These are phyloP conservation scores for Cylindrotheca fusiformis DNA, from an alignment of 108 stramenopile genomes.

Conservation along the genomic window DNA sequence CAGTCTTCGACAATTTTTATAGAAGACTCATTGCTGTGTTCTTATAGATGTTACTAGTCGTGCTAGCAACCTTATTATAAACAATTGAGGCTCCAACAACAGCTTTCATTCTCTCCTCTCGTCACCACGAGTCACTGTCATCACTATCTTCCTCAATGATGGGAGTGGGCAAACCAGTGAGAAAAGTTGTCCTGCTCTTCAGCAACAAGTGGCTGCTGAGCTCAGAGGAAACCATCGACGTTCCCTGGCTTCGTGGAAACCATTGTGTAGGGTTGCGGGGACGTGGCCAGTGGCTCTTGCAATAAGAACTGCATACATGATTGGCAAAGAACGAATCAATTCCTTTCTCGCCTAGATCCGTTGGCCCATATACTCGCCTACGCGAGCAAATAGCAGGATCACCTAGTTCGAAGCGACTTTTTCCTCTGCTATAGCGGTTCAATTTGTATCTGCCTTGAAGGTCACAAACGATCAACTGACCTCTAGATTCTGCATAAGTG, in stretches of 20 bases:
- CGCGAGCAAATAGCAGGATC: constrained; percentile 57
- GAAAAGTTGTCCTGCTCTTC: too few relatives aligned
- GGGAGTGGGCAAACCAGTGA: too few relatives aligned
- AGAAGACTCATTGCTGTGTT: too few relatives aligned
- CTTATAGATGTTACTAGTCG: too few relatives aligned
- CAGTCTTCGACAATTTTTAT: too few relatives aligned
- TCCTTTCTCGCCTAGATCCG: constrained; percentile 63
- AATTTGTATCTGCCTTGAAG: constrained; percentile 54
- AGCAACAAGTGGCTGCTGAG: too few relatives aligned
- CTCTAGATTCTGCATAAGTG: constrained; percentile 56
- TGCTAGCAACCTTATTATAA: too few relatives aligned
- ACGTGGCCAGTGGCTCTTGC: constrained; percentile 37
- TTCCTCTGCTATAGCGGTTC: constrained; percentile 22
- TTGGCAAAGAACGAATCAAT: constrained; percentile 65
- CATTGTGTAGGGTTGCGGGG: constrained; percentile 33
- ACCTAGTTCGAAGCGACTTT: constrained; percentile 59
- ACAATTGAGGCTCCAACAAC: too few relatives aligned
- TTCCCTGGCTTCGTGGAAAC: constrained; percentile 37
- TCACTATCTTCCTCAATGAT: too few relatives aligned
- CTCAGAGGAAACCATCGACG: constrained; percentile 31
- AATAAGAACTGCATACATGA: constrained; percentile 57
- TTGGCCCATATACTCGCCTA: constrained; percentile 38
- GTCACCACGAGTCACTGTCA: too few relatives aligned
- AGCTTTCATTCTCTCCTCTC: too few relatives aligned
- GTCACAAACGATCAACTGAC: constrained; percentile 67